A percentile compares a stretch with the other conserved stretches of the same genome.
Evolutionary conservation across 2,329 filamentous ascomycete genomes (phyloP).

Genomic region (Colletotrichum chrysophilum): DNA sequence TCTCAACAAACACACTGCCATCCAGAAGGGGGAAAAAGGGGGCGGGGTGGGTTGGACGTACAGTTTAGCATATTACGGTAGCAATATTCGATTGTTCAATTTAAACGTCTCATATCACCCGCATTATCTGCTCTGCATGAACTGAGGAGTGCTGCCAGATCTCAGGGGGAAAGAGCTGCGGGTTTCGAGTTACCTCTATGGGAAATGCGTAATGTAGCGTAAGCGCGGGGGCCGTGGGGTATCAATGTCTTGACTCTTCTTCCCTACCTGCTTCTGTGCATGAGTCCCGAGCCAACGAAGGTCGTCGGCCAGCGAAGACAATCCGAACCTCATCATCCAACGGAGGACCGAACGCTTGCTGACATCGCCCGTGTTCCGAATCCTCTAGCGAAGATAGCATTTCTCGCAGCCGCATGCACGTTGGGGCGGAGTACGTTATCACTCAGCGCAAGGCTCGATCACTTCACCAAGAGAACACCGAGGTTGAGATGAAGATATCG

Average conservation of each 20-base stretch:
- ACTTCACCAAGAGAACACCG: neutral
- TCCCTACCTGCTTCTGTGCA: neutral
- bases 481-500: slow-evolving; percentile 29
- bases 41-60: neutral
- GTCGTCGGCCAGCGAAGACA: neutral
- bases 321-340: neutral
- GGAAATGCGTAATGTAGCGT: neutral
- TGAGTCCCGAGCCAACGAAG: neutral
- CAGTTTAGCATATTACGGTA: neutral
- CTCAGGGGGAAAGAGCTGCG: neutral
- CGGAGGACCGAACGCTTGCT: neutral
- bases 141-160: neutral
- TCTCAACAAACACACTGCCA: neutral
- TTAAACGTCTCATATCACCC: neutral
- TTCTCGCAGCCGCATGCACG: neutral
- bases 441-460: neutral
- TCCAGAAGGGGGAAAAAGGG: neutral
- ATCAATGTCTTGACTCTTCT: neutral
- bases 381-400: neutral
- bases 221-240: neutral
- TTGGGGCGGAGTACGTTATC: neutral
- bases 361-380: neutral
- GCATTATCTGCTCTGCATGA: neutral
- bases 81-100: neutral
- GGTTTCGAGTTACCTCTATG: neutral